phyloP scores from a whole-genome alignment of 2,329 filamentous ascomycete species.

The Arthrobotrys sphaeroides region DNA sequence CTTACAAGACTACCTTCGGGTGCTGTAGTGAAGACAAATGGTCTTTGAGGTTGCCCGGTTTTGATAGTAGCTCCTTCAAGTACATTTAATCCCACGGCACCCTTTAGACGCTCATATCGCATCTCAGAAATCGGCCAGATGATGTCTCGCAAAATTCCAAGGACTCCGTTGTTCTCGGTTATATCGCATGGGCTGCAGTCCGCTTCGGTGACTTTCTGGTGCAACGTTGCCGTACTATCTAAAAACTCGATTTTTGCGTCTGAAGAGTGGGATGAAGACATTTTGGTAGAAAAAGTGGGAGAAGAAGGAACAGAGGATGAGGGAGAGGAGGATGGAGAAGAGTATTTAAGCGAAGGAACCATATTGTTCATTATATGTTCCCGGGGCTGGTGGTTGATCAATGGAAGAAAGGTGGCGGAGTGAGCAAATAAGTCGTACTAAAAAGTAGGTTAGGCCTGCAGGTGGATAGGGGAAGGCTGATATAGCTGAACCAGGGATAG shows the following conservation, averaged over 20 bases:
- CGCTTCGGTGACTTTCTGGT: constrained; percentile 25
- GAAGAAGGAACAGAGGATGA: constrained; percentile 6
- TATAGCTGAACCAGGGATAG: too few species aligned
- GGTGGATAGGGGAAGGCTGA: not conserved
- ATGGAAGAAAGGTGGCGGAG: constrained; percentile 36
- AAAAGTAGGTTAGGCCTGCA: not conserved
- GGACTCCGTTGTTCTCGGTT: constrained; percentile 13
- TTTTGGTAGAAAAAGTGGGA: constrained; percentile 13
- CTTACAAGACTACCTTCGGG: constrained; percentile 14
- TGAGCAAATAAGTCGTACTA: constrained; percentile 40
- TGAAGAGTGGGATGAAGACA: constrained; percentile 39
- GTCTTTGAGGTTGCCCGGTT: not conserved
- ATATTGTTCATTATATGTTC: constrained; percentile 49
- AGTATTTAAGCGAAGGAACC: constrained; percentile 40
- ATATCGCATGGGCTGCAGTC: constrained; percentile 27
- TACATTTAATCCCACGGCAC: constrained; percentile 17
- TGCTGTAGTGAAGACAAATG: not conserved
- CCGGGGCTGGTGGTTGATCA: constrained; percentile 32
- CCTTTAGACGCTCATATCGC: constrained; percentile 8
- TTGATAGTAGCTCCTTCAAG: not conserved
- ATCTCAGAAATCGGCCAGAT: constrained; percentile 49
- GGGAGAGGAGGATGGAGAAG: constrained; percentile 2
- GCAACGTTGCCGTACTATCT: constrained; percentile 5
- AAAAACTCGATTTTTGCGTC: constrained; percentile 44
- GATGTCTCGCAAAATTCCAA: constrained; percentile 33